Evolutionary conservation across 768 basidiomycete genomes (phyloP).

Genomic region (Tricholoma terreum): DNA sequence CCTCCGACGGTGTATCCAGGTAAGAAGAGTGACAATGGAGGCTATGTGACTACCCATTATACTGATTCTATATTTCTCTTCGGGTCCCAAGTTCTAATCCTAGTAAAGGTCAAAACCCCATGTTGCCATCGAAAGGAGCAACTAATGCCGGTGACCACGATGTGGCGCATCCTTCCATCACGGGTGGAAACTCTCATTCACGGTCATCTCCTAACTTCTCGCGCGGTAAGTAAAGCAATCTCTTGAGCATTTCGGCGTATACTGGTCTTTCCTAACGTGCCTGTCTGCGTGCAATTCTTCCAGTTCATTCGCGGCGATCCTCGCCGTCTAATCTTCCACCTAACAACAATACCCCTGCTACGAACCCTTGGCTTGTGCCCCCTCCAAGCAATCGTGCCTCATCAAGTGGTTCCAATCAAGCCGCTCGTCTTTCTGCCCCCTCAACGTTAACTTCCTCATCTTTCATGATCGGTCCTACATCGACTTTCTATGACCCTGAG

Average conservation of each 20-base stretch:
- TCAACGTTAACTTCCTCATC: slow-evolving; percentile 25
- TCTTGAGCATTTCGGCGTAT: neutral
- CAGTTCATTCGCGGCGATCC: slow-evolving; percentile 7
- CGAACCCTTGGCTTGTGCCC: slow-evolving; percentile 11
- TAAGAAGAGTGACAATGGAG: slow-evolving; percentile 20
- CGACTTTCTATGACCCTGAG: slow-evolving; percentile 53
- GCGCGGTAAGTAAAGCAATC: slow-evolving; percentile 16
- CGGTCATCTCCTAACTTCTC: slow-evolving; percentile 19
- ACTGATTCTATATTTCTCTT: slow-evolving; percentile 15
- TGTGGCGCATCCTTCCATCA: slow-evolving; percentile 13
- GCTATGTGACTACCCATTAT: slow-evolving; percentile 19
- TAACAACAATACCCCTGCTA: slow-evolving; percentile 3
- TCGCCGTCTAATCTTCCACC: slow-evolving; percentile 7
- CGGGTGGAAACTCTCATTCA: slow-evolving; percentile 19
- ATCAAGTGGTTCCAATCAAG: slow-evolving; percentile 15
- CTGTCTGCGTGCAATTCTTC: slow-evolving; percentile 8
- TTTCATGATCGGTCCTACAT: slow-evolving; percentile 52
- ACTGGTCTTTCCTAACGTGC: slow-evolving; percentile 6
- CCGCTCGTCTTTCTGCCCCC: slow-evolving; percentile 7
- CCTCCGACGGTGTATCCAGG: slow-evolving; percentile 26
- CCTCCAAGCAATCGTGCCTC: slow-evolving; percentile 10
- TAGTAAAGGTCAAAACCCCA: slow-evolving; percentile 11
- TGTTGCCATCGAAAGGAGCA: slow-evolving; percentile 35
- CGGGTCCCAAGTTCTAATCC: slow-evolving; percentile 11
- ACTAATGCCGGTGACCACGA: slow-evolving; percentile 27